Evolutionary conservation across 768 basidiomycete species (phyloP).

Genomic region (Termitomyces eurrhizus): DNA sequence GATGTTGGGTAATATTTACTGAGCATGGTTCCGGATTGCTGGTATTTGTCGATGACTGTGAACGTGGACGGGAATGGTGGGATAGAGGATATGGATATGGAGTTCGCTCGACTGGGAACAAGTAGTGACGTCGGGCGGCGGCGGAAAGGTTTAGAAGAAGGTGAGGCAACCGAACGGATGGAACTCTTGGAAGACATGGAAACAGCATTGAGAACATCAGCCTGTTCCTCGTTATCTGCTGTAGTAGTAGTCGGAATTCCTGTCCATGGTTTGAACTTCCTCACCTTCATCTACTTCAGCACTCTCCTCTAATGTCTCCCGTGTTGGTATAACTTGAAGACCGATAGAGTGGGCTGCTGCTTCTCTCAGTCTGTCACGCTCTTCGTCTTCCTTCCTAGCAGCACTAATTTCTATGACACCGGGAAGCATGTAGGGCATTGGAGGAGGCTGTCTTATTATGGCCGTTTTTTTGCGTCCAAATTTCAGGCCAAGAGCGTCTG

Average conservation of each 20-base stretch:
- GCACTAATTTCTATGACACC: slow-evolving; percentile 74
- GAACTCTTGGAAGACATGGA: slow-evolving; percentile 29
- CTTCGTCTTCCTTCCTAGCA: slow-evolving; percentile 55
- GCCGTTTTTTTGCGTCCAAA: slow-evolving; percentile 43
- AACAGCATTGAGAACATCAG: slow-evolving; percentile 3
- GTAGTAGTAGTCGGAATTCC: neutral
- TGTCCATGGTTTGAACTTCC: slow-evolving; percentile 18
- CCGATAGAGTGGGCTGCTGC: slow-evolving; percentile 78
- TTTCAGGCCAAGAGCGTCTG: slow-evolving; percentile 46
- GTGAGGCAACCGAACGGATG: slow-evolving; percentile 27
- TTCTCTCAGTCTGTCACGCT: slow-evolving; percentile 70
- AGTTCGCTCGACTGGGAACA: slow-evolving; percentile 33
- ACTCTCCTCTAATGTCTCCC: slow-evolving; percentile 31
- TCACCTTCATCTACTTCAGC: slow-evolving; percentile 35
- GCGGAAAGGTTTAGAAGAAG: slow-evolving; percentile 21
- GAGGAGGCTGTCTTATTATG: slow-evolving; percentile 26
- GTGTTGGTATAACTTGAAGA: slow-evolving; percentile 49
- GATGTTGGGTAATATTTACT: slow-evolving; percentile 68
- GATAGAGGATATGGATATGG: slow-evolving; percentile 32
- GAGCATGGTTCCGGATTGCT: slow-evolving; percentile 48
- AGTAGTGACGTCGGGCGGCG: slow-evolving; percentile 36
- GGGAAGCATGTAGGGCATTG: slow-evolving; percentile 45
- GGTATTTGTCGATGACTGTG: slow-evolving; percentile 46
- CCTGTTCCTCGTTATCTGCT: slow-evolving; percentile 7
- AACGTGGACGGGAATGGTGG: slow-evolving; percentile 65